Base-by-base conservation (phyloP, 805 yeast genomes). In the Candida pseudofarinosa region DNA sequence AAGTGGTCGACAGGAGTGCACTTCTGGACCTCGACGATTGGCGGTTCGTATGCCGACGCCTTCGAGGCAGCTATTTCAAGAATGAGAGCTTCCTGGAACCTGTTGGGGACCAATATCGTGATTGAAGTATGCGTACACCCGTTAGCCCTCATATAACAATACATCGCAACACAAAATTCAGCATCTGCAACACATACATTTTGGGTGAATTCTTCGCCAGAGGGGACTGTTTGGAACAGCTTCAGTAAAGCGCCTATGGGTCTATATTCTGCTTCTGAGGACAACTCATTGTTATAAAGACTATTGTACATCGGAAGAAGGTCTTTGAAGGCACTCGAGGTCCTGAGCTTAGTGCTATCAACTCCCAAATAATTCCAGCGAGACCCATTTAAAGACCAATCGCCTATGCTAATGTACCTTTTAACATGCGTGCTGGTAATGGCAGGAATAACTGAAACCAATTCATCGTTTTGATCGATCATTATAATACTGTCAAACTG, bases 91-190 rank as follows among this genome's bases (percentile, higher is more conserved):
- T 54, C 59, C 51, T 78, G 83, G 6, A 67, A 62, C 16, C 58
- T 56, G 28, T 63, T 67, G 3, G 65, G 56, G 1, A 78, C 67
- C 19, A 71, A 48, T 7, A 82, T 67, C 15, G 65, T 59, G 15
- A 81, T 66, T 16, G 53, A 52, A 0, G 54, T 46, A 1, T 51
- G 33, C 0, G 75, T 64, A 44, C 76, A 77, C 0, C 77, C 79
- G 16, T 69, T 40, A 3, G 67, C 45, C 4, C 74, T 50, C 71
- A 80, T 58, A 43, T 75, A 77, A 55, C 67, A 69, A 49, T 61
- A 77, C 4, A 77, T 45, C 0, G 62, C 56, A 13, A 75, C 75
- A 14, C 71, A 42, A 35, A 49, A 50, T 31, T 52, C 53, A 7
- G 55, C 58, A 35, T 52, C 58, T 35, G 47, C 44, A 3, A 51